These are phyloP conservation scores for Lactarius sanguifluus DNA, from an alignment of 768 basidiomycete species.

Conservation along the genomic window DNA sequence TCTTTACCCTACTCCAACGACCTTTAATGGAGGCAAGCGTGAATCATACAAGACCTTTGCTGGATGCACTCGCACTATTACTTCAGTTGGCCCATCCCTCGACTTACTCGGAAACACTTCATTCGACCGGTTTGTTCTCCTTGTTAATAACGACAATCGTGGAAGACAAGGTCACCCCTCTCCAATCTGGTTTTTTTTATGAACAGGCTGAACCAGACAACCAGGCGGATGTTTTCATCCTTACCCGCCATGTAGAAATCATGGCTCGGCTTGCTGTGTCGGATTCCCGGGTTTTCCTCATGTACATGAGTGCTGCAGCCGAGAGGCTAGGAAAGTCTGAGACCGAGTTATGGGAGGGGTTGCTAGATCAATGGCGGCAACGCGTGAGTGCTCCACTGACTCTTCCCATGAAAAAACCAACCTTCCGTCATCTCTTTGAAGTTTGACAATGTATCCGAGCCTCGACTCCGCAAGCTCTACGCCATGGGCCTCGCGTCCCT, in stretches of 20 bases:
- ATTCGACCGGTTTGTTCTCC: conserved; percentile 71
- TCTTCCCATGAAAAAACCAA: not conserved
- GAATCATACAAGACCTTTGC: conserved; percentile 62
- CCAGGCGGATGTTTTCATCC: conserved; percentile 44
- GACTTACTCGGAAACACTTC: conserved; percentile 72
- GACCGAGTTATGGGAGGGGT: conserved; percentile 55
- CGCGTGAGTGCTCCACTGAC: conserved; percentile 49
- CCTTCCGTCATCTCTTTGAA: conserved; percentile 35
- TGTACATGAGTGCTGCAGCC: conserved; percentile 66
- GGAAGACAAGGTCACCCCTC: conserved; percentile 58
- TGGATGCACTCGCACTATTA: conserved; percentile 58
- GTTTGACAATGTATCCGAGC: conserved; percentile 92
- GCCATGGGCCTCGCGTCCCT: conserved; percentile 81
- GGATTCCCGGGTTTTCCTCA: conserved; percentile 65
- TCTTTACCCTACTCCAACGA: conserved; percentile 57
- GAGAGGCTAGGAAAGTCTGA: conserved; percentile 48
- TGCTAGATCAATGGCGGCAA: conserved; percentile 82
- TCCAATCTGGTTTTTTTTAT: conserved; percentile 10
- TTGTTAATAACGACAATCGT: conserved; percentile 57
- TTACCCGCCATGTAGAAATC: conserved; percentile 72
- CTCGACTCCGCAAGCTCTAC: conserved; percentile 76
- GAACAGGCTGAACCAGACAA: conserved; percentile 13
- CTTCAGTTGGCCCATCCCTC: conserved; percentile 61
- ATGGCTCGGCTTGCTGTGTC: conserved; percentile 71
- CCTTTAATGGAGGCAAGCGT: conserved; percentile 51